A percentile compares a stretch with the other conserved stretches of the same genome.
phyloP scores from a whole-genome alignment of 352 stramenopile species.

The Phytophthora pseudosyringae region DNA sequence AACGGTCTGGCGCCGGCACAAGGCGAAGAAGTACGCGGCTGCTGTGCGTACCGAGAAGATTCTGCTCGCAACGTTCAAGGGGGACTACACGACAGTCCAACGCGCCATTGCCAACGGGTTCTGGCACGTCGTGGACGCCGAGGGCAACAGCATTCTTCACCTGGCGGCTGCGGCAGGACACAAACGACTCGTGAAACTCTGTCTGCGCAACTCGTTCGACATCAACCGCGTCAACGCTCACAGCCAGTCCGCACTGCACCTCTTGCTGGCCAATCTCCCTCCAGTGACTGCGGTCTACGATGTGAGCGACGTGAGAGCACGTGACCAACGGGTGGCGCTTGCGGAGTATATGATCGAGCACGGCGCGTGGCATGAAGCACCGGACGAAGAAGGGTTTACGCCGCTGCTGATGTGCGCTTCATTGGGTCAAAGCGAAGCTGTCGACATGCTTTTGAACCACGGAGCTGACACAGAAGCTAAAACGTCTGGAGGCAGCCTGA shows the following conservation, averaged over 20 bases:
- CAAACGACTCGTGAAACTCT: constrained; percentile 86
- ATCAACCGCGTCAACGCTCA: constrained; percentile 69
- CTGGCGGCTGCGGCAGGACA: constrained; percentile 65
- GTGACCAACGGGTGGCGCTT: constrained; percentile 55
- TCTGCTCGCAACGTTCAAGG: constrained; percentile 72
- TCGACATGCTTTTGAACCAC: constrained; percentile 75
- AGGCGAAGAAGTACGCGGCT: constrained; percentile 45
- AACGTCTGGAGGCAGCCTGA: constrained; percentile 42
- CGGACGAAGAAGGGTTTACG: constrained; percentile 68
- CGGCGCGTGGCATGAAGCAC: constrained; percentile 79
- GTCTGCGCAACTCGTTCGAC: constrained; percentile 74
- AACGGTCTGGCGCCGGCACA: constrained; percentile 57
- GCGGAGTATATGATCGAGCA: constrained; percentile 89
- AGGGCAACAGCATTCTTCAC: constrained; percentile 80
- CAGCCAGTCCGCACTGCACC: constrained; percentile 72
- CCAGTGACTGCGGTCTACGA: constrained; percentile 11
- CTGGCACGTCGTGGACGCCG: constrained; percentile 56
- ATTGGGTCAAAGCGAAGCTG: constrained; percentile 64
- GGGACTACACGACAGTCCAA: constrained; percentile 77
- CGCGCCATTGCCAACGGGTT: constrained; percentile 56
- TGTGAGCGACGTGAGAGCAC: constrained; percentile 13
- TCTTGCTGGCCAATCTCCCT: constrained; percentile 71
- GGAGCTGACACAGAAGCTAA: constrained; percentile 61
- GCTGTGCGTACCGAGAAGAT: constrained; percentile 59
- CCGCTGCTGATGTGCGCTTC: constrained; percentile 64